Evolutionary conservation across 257 asterid genomes (phyloP).

Genomic region (Oldenlandia corymbosa): DNA sequence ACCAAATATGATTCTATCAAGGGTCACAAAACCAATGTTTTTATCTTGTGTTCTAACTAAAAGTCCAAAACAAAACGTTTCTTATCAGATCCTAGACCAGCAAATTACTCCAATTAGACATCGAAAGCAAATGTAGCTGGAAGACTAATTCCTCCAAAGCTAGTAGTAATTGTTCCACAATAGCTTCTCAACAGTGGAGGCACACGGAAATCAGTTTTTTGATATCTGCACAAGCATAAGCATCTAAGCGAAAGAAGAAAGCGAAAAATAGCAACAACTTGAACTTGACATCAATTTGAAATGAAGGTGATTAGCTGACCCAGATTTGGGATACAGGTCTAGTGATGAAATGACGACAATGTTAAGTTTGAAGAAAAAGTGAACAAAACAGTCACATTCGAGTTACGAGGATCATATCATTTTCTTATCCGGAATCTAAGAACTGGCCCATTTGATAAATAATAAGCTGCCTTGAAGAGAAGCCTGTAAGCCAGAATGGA

Average conservation of each 20-base stretch:
- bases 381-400: constrained; percentile 53
- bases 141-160: too few species aligned
- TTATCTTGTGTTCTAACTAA: too few species aligned
- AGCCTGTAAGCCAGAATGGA: constrained; percentile 47
- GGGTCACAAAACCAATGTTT: too few species aligned
- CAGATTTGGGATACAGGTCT: neutral
- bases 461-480: constrained; percentile 77
- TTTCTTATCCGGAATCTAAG: constrained; percentile 82
- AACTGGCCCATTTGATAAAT: constrained; percentile 88
- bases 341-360: too few species aligned
- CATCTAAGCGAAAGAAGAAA: constrained; percentile 4
- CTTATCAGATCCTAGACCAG: too few species aligned
- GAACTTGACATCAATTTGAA: neutral
- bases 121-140: too few species aligned
- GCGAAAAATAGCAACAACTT: neutral
- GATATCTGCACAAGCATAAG: constrained; percentile 46
- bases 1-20: too few species aligned
- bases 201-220: constrained; percentile 72
- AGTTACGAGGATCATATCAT: constrained; percentile 96
- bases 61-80: too few species aligned
- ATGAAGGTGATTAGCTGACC: too few species aligned
- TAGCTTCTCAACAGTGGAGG: constrained; percentile 61
- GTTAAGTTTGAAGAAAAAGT: too few species aligned
- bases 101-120: too few species aligned
- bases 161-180: constrained; percentile 31